A percentile compares a stretch with the other conserved stretches of the same genome.
Conservation (phyloP, 2,329 filamentous ascomycete genomes). For the Pseudomassariella vexata region DNA sequence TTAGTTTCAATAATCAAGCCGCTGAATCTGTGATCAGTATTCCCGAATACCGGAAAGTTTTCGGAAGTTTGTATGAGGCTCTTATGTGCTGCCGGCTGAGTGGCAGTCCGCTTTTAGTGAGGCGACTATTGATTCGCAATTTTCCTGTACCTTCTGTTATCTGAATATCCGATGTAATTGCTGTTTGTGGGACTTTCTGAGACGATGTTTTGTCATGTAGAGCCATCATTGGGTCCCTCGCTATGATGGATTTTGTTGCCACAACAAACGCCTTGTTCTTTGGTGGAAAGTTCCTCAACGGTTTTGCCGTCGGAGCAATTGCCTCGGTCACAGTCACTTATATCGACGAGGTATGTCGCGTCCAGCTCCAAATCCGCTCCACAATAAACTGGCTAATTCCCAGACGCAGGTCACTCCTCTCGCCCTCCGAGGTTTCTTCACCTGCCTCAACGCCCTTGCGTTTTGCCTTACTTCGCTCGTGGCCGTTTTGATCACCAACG, state of each 20-base stretch:
- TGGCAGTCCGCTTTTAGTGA: conserved; percentile 3
- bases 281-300: conserved; percentile 30
- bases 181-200: no score
- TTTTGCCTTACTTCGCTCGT: conserved; percentile 25
- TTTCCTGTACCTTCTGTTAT: background rate
- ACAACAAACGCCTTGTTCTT: conserved; percentile 30
- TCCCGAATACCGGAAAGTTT: conserved; percentile 5
- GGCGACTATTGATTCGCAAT: background rate
- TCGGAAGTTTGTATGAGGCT: conserved; percentile 2
- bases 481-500: conserved; percentile 25
- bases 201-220: no score
- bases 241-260: conserved; percentile 27
- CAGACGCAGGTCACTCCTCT: conserved; percentile 22
- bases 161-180: background rate
- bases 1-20: conserved; percentile 6
- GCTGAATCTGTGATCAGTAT: conserved; percentile 2
- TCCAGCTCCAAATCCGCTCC: no score
- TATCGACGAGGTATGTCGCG: conserved; percentile 21
- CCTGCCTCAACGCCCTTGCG: conserved; percentile 21
- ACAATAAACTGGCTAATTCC: no score
- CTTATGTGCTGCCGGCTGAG: conserved; percentile 1
- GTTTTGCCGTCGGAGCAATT: conserved; percentile 19
- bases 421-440: conserved; percentile 18
- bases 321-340: conserved; percentile 11
- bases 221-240: conserved; percentile 2